Conservation (phyloP, 371 early-diverging fungal species). For the Pancytospora philotis region DNA sequence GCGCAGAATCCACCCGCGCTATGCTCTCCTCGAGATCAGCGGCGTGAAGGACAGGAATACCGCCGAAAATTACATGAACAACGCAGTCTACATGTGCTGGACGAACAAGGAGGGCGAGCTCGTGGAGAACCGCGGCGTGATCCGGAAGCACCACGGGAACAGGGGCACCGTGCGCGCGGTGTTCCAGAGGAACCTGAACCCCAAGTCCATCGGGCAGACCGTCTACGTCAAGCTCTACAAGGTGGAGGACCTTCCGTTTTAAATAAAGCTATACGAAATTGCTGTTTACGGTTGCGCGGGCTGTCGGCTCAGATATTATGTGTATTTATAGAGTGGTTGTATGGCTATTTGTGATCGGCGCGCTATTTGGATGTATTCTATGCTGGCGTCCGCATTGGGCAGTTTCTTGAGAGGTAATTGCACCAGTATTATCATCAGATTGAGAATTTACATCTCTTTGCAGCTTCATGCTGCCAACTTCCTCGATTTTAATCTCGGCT, state of each 20-base stretch:
- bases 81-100: constrained; percentile 51
- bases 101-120: constrained; percentile 35
- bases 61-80: constrained; percentile 55
- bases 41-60: constrained; percentile 45
- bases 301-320: no score
- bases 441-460: no score
- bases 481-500: no score
- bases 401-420: no score
- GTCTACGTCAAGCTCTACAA: constrained; percentile 58
- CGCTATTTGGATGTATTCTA: no score
- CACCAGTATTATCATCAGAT: no score
- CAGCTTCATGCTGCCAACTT: no score
- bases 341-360: no score
- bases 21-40: constrained; percentile 52
- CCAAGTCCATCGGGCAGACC: constrained; percentile 45
- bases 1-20: constrained; percentile 48
- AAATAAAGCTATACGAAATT: background rate
- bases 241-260: constrained; percentile 28
- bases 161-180: constrained; percentile 55
- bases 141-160: constrained; percentile 55
- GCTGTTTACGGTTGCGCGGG: no score
- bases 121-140: constrained; percentile 44
- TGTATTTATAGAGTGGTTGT: no score
- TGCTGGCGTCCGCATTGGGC: no score
- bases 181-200: constrained; percentile 56